phyloP scores from a whole-genome alignment of 148 eudicot genomes.

The Selenicereus undatus region DNA sequence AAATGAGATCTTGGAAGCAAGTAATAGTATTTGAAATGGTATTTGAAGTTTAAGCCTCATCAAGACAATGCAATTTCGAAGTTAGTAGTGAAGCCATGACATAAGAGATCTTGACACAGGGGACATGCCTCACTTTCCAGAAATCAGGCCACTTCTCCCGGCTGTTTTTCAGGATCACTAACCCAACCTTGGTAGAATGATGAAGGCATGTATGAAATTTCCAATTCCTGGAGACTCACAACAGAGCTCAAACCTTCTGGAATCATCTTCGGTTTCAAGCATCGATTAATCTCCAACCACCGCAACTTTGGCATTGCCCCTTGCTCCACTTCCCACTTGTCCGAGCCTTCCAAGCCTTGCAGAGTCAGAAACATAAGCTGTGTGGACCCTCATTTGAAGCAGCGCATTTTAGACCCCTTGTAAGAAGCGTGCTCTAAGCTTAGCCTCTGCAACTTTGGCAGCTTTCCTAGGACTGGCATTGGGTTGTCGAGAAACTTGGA shows the following conservation, averaged over 20 bases:
- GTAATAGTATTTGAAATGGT: too few species aligned
- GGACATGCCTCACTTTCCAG: conserved; percentile 6
- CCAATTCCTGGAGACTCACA: conserved; percentile 11
- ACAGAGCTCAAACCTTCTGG: conserved; percentile 14
- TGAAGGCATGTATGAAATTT: conserved; percentile 16
- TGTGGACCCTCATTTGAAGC: not conserved
- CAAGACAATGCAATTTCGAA: too few species aligned
- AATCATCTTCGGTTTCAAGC: conserved; percentile 15
- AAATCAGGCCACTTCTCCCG: conserved; percentile 11
- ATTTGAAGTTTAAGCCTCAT: too few species aligned
- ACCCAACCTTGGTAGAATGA: conserved; percentile 1
- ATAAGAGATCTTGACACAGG: conserved; percentile 10
- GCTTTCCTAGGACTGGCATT: conserved; percentile 18
- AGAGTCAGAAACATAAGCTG: conserved; percentile 17
- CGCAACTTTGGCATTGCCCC: conserved; percentile 15
- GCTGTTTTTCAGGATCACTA: not conserved
- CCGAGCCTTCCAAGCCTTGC: conserved; percentile 8
- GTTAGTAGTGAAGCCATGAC: conserved; percentile 6
- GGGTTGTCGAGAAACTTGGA: conserved; percentile 19
- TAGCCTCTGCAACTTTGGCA: conserved; percentile 10
- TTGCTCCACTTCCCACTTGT: conserved; percentile 7
- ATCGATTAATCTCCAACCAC: conserved; percentile 16
- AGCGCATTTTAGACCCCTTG: conserved; percentile 3
- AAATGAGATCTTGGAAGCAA: too few species aligned
- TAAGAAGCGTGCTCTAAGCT: conserved; percentile 17